Conservation (phyloP, 345 rosid genomes). For the Gossypium rotundifolium region DNA sequence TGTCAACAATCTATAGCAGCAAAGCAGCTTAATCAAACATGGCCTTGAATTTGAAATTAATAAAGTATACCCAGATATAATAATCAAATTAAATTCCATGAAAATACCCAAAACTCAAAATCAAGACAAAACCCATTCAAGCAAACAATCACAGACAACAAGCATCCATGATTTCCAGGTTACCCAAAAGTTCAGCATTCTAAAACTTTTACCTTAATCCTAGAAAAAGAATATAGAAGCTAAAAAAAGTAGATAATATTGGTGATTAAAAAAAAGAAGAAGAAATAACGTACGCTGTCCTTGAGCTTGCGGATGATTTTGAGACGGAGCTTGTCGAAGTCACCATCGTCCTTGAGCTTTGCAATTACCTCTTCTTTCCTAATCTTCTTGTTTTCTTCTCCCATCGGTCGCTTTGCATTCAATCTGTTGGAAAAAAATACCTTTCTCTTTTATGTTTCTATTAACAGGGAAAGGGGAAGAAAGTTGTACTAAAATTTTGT, state of each 20-base stretch:
- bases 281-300: conserved; percentile 37
- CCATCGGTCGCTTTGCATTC: not conserved
- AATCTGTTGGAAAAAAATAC: not conserved
- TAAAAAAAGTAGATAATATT: not conserved
- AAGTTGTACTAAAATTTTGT: not conserved
- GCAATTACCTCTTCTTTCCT: conserved; percentile 66
- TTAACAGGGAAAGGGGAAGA: not conserved
- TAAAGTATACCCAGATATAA: not conserved
- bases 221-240: not conserved
- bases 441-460: not conserved
- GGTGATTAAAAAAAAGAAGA: not conserved
- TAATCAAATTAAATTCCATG: not conserved
- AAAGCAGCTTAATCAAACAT: not conserved
- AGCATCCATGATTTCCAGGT: not conserved
- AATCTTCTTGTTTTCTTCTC: conserved; percentile 15
- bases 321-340: conserved; percentile 84
- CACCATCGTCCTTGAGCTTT: conserved; percentile 82
- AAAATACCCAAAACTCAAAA: not conserved
- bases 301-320: conserved; percentile 80
- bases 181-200: conserved; percentile 8
- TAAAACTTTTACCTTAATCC: not conserved
- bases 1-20: not conserved
- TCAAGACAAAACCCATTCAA: not conserved
- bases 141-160: not conserved
- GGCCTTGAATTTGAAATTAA: not conserved